These are phyloP conservation scores for Nepenthes gracilis DNA, from an alignment of 148 eudicot species.

Conservation along the genomic window DNA sequence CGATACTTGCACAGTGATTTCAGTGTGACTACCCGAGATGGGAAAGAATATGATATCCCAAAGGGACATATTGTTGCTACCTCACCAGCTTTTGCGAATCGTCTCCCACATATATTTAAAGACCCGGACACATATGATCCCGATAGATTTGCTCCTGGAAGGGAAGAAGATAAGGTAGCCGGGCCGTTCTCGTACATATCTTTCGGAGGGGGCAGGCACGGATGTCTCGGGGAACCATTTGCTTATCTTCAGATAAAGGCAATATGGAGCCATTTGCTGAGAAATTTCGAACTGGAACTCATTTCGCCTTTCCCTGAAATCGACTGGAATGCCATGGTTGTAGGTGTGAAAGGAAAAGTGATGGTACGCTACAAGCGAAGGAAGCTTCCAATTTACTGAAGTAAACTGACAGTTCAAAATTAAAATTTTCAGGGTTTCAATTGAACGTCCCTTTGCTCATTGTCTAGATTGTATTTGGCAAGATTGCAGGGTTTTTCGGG, in stretches of 20 bases:
- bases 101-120: constrained; percentile 66
- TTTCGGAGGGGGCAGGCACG: constrained; percentile 96
- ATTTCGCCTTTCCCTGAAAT: constrained; percentile 91
- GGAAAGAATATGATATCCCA: constrained; percentile 86
- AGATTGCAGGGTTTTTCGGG: too few species aligned
- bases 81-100: constrained; percentile 90
- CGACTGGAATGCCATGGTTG: constrained; percentile 94
- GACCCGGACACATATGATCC: constrained; percentile 83
- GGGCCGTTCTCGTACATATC: constrained; percentile 80
- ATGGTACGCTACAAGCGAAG: constrained; percentile 70
- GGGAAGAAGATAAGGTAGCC: constrained; percentile 87
- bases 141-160: constrained; percentile 64
- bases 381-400: constrained; percentile 15
- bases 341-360: constrained; percentile 66
- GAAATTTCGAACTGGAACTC: constrained; percentile 84
- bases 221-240: constrained; percentile 91
- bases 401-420: too few species aligned
- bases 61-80: constrained; percentile 97
- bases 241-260: constrained; percentile 93
- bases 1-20: constrained; percentile 80
- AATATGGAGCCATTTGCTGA: constrained; percentile 85
- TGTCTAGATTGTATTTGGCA: too few species aligned
- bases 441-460: too few species aligned
- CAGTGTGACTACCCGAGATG: constrained; percentile 68
- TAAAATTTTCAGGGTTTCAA: too few species aligned